These are phyloP conservation scores for Daldinia eschscholtzii DNA, from an alignment of 2,329 filamentous ascomycete species.

Conservation along the genomic window DNA sequence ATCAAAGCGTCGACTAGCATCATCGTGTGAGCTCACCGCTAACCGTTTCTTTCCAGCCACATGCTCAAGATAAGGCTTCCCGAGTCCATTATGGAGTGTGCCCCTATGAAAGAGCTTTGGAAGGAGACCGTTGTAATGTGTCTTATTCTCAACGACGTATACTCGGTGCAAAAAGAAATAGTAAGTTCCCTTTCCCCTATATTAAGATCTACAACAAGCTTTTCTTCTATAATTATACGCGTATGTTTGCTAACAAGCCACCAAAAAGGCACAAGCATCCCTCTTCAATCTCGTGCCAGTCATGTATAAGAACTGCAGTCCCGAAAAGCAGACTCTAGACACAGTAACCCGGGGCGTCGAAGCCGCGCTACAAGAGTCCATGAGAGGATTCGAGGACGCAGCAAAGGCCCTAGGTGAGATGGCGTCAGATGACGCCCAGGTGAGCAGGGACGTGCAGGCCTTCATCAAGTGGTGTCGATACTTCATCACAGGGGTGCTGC, in stretches of 20 bases:
- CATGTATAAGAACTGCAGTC: conserved; percentile 47
- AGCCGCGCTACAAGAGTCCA: conserved; percentile 32
- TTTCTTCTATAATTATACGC: neutral
- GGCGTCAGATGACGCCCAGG: conserved; percentile 31
- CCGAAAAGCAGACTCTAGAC: conserved; percentile 41
- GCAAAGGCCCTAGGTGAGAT: conserved; percentile 36
- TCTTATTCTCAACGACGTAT: conserved; percentile 49
- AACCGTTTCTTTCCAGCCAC: conserved; percentile 30
- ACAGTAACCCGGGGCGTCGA: conserved; percentile 43
- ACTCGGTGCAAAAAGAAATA: conserved; percentile 50
- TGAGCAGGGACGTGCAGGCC: conserved; percentile 43
- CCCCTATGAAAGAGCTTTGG: conserved; percentile 48
- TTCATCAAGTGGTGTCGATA: conserved; percentile 49
- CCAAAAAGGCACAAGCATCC: conserved; percentile 44
- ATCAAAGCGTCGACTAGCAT: neutral
- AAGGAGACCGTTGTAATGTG: conserved; percentile 48
- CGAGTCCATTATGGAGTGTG: conserved; percentile 46
- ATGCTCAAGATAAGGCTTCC: conserved; percentile 49
- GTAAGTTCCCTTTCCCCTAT: conserved; percentile 34
- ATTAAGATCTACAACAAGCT: too few relatives aligned
- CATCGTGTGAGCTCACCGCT: neutral
- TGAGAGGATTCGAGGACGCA: conserved; percentile 45
- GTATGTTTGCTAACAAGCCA: conserved; percentile 18
- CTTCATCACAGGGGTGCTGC: conserved; percentile 48
- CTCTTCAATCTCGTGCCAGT: conserved; percentile 48